Percentiles rank a stretch among this genome's conserved stretches.
These are phyloP conservation scores for Sanghuangporus baumii DNA, from an alignment of 1,284 basidiomycete genomes.

Conservation along the genomic window DNA sequence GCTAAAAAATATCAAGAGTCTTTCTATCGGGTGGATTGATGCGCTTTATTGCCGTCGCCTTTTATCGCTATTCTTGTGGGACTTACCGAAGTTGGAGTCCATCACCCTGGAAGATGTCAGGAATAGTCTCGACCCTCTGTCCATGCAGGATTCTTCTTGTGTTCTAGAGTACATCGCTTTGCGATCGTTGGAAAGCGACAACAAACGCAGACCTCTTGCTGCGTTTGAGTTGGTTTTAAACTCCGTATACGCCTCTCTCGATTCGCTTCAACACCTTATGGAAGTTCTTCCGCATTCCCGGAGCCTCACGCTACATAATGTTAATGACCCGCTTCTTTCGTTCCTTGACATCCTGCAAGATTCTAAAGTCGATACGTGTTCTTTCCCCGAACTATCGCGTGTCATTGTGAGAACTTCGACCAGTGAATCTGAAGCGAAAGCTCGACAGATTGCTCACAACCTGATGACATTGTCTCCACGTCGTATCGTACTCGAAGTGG, in stretches of 20 bases:
- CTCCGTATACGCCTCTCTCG: neutral
- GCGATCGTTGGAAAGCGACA: neutral
- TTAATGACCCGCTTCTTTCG: neutral
- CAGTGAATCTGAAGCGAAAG: neutral
- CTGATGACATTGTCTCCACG: neutral
- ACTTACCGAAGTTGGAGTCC: slow-evolving; percentile 33
- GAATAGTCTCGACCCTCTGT: slow-evolving; percentile 28
- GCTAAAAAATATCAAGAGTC: slow-evolving; percentile 30
- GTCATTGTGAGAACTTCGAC: neutral
- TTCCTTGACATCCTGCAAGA: neutral
- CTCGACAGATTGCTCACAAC: neutral
- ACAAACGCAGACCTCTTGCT: neutral
- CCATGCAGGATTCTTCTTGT: slow-evolving; percentile 28
- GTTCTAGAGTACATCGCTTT: slow-evolving; percentile 27
- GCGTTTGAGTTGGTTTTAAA: neutral
- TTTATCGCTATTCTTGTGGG: slow-evolving; percentile 33
- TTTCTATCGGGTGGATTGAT: slow-evolving; percentile 45
- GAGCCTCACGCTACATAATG: slow-evolving; percentile 1
- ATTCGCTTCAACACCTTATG: neutral
- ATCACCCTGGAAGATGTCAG: slow-evolving; percentile 43
- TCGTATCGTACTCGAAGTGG: neutral
- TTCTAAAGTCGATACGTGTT: neutral
- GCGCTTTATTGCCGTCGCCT: slow-evolving; percentile 36
- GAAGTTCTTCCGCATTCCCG: neutral
- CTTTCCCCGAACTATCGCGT: neutral